These are phyloP conservation scores for Epichloe baconii DNA, from an alignment of 2,329 filamentous ascomycete species.

Conservation along the genomic window DNA sequence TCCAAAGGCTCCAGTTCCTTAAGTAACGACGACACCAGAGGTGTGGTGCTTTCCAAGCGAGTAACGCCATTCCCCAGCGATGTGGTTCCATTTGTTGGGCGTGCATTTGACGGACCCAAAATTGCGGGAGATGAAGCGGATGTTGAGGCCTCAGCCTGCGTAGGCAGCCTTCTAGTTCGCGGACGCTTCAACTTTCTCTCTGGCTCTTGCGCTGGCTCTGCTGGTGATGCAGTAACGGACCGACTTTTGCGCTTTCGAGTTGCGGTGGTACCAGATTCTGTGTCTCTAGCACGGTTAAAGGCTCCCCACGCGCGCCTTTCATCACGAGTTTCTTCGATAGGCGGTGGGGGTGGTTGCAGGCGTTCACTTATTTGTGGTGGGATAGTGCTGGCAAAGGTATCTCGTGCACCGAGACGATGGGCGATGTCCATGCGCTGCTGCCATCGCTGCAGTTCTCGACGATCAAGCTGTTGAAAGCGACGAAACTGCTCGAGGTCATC, in stretches of 20 bases:
- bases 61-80: slow-evolving; percentile 13
- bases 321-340: slow-evolving; percentile 55
- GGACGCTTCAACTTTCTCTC: slow-evolving; percentile 81
- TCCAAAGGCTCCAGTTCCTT: slow-evolving; percentile 85
- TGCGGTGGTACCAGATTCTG: slow-evolving; percentile 35
- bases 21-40: slow-evolving; percentile 74
- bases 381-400: slow-evolving; percentile 54
- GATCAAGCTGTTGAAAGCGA: slow-evolving; percentile 39
- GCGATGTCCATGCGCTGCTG: slow-evolving; percentile 74
- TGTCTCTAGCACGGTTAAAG: slow-evolving; percentile 71
- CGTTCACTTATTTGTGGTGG: slow-evolving; percentile 47
- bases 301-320: slow-evolving; percentile 82
- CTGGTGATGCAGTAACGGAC: slow-evolving; percentile 59
- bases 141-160: slow-evolving; percentile 32
- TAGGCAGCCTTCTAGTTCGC: slow-evolving; percentile 55
- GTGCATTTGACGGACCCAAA: slow-evolving; percentile 15
- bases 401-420: slow-evolving; percentile 60
- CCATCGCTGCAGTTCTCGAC: slow-evolving; percentile 58
- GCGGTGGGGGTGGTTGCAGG: slow-evolving; percentile 43
- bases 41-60: slow-evolving; percentile 41
- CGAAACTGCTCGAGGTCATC: slow-evolving; percentile 54
- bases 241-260: slow-evolving; percentile 61
- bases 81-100: slow-evolving; percentile 7
- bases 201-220: slow-evolving; percentile 54
- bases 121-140: slow-evolving; percentile 22